Evolutionary conservation across 805 yeast genomes (phyloP), one percentile per base, ranked within the genome.

Genomic region (Zygotorulaspora danielsina): DNA sequence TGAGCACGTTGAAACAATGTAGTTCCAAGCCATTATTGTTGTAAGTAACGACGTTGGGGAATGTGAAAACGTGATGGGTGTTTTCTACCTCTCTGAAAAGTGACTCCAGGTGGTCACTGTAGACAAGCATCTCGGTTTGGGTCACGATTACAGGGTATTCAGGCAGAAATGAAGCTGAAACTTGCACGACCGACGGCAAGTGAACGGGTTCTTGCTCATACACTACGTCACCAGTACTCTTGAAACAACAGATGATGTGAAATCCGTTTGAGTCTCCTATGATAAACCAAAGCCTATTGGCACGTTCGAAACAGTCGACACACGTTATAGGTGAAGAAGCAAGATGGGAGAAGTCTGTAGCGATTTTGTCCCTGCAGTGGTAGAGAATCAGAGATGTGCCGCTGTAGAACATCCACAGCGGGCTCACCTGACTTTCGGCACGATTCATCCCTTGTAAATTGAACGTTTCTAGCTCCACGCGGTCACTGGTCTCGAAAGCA

Each of bases 381-480:
- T 32, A 32, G 8, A 32, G 16, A 20, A 32, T 10, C 26, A 20
- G 26, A 8, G 35, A 8, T 5, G 25, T 12, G 15, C 19, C 24
- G 18, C 12, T 24, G 41, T 36, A 36, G 16, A 33, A 33, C 6
- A 36, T n/a, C 45, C 41, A 34, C 15, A 25, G 27, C 4, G 32
- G 18, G 19, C 38, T 32, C 28, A 32, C 36, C 19, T 35, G 30
- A 27, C 43, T 39, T 21, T 39, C 35, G 8, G 17, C 22, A 8
- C 24, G 32, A 21, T 34, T 32, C 35, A 36, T 18, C 32, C 32
- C 39, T 6, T 27, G 22, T 10, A 39, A 17, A 19, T 32, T 26
- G 17, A 24, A 30, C 22, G 22, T 15, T 15, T 21, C 32, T 8
- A 22, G 21, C 22, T 18, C 25, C 17, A 31, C 30, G 6, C 43